Evolutionary conservation across 2,329 filamentous ascomycete genomes (phyloP).

Genomic region (Zymoseptoria brevis): DNA sequence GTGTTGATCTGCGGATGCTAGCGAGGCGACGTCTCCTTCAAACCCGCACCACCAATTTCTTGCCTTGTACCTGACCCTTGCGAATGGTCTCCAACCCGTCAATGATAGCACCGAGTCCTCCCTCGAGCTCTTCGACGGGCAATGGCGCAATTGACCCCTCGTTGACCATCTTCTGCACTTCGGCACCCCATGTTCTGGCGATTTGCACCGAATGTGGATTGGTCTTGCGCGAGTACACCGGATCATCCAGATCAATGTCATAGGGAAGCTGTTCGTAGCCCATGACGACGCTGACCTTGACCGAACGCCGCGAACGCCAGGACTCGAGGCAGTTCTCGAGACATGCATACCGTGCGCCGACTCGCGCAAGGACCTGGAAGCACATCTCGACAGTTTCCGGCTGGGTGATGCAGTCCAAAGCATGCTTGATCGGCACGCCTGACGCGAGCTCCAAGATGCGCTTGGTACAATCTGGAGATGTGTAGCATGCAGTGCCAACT

Average conservation of each 20-base stretch:
- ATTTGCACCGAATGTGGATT: background rate
- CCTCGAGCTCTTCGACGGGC: conserved; percentile 1
- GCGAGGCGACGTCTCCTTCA: too few relatives aligned
- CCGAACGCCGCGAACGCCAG: background rate
- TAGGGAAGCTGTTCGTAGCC: conserved; percentile 1
- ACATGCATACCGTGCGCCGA: conserved; percentile 1
- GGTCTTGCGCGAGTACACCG: background rate
- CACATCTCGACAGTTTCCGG: conserved; percentile 97
- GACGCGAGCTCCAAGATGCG: background rate
- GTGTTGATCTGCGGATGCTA: background rate
- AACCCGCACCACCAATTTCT: background rate
- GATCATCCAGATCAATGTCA: background rate
- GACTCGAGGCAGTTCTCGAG: conserved; percentile 1
- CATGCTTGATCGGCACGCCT: conserved; percentile 18
- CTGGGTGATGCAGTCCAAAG: conserved; percentile 87
- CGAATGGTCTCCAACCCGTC: background rate
- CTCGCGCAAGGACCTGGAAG: conserved; percentile 22
- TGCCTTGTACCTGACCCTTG: background rate
- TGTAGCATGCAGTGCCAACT: background rate
- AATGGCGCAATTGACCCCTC: background rate
- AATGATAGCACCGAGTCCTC: background rate
- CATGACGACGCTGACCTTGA: conserved; percentile 2
- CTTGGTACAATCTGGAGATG: background rate
- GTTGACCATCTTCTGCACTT: background rate
- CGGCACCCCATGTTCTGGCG: background rate